These are phyloP conservation scores for Lactarius quietus DNA, from an alignment of 768 basidiomycete species.

Conservation along the genomic window DNA sequence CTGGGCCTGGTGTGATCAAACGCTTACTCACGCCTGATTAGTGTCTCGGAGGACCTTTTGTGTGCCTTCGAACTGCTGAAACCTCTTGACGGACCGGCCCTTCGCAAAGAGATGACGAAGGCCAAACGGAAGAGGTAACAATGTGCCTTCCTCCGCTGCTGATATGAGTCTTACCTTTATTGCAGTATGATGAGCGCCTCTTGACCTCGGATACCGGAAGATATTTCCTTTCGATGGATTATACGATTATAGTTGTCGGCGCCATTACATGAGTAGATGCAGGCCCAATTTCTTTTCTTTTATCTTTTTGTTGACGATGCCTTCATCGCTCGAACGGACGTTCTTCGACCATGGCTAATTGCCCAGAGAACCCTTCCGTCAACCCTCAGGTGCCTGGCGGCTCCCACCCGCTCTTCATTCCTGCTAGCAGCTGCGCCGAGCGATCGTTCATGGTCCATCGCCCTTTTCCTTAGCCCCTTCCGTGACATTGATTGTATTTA, in stretches of 20 bases:
- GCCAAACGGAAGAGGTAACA: slow-evolving; percentile 92
- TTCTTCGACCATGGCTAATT: not conserved
- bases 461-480: slow-evolving; percentile 1
- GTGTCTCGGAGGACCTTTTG: slow-evolving; percentile 94
- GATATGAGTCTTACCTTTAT: not conserved
- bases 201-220: slow-evolving; percentile 8
- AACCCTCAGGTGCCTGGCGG: not conserved
- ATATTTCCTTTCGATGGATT: slow-evolving; percentile 9
- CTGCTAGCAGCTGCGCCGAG: not conserved
- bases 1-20: not conserved
- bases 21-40: slow-evolving; percentile 31
- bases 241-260: slow-evolving; percentile 26
- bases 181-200: slow-evolving; percentile 28
- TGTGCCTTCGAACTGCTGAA: slow-evolving; percentile 98
- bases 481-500: slow-evolving; percentile 20
- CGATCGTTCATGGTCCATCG: slow-evolving; percentile 1
- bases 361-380: not conserved
- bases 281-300: not conserved
- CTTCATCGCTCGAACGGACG: not conserved
- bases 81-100: slow-evolving; percentile 88
- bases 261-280: slow-evolving; percentile 12
- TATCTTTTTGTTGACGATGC: slow-evolving; percentile 8
- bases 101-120: slow-evolving; percentile 98
- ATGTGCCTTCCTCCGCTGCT: not conserved
- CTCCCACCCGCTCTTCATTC: too few relatives aligned